A percentile compares a stretch with the other conserved stretches of the same genome.
phyloP scores from a whole-genome alignment of 2,329 filamentous ascomycete genomes.

The Claviceps purpurea region DNA sequence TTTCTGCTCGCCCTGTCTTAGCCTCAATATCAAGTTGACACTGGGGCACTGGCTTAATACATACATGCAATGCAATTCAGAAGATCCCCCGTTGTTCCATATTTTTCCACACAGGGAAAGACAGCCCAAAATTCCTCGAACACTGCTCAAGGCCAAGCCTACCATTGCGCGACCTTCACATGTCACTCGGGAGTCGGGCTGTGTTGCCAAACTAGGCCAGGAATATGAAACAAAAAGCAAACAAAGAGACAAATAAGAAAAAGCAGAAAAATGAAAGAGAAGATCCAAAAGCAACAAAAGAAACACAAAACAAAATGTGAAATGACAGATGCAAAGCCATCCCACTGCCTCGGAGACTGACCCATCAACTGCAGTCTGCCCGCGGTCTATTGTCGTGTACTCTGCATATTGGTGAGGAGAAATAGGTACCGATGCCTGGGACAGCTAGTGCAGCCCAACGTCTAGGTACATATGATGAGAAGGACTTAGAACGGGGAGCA shows the following conservation, averaged over 20 bases:
- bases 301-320: background rate
- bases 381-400: background rate
- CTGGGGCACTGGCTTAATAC: no score
- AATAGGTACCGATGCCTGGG: no score
- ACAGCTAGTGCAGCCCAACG: background rate
- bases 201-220: background rate
- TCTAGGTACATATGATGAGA: background rate
- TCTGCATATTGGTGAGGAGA: no score
- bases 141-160: background rate
- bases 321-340: background rate
- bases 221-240: background rate
- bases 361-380: background rate
- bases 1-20: background rate
- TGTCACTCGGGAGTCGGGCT: background rate
- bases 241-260: background rate
- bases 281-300: background rate
- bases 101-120: no score
- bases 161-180: background rate
- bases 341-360: constrained; percentile 1
- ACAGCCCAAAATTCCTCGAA: background rate
- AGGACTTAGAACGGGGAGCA: background rate
- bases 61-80: no score
- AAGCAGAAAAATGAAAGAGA: background rate
- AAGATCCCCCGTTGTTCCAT: background rate
- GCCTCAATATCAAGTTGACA: no score